Base-by-base conservation (phyloP, 2,329 filamentous ascomycete genomes). In the Colletotrichum gigasporum region DNA sequence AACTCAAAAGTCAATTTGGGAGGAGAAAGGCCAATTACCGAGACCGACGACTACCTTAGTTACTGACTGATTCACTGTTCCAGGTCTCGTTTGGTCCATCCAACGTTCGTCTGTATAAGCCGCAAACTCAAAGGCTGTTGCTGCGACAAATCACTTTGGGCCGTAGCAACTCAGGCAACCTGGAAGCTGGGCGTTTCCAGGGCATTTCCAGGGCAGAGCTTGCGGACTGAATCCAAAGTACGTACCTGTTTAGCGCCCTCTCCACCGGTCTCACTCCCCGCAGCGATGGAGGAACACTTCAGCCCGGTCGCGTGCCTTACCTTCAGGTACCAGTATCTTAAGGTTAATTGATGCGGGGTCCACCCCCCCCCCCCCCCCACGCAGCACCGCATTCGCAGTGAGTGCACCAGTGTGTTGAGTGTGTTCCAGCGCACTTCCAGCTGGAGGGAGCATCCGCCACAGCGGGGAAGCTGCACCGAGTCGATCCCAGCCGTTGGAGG, bases 281-380 rank as follows among this genome's bases (percentile, higher is more conserved):
- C n/a, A n/a, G n/a, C n/a, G n/a, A n/a, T n/a, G n/a, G n/a, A n/a
- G n/a, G n/a, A n/a, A n/a, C n/a, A n/a, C n/a, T n/a, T n/a, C n/a
- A n/a, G n/a, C n/a, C n/a, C n/a, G n/a, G n/a, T n/a, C n/a, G n/a
- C n/a, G n/a, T n/a, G n/a, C n/a, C n/a, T n/a, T n/a, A n/a, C n/a
- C n/a, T n/a, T n/a, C n/a, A n/a, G n/a, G n/a, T n/a, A n/a, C 11
- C 18, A 39, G 20, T 6, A n/a, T n/a, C 24, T 51, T 28, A 47
- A 63, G 45, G 37, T 52, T 59, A 63, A 59, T 47, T 39, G 54
- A 18, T 52, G 60, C 54, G 60, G 60, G 60, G 60, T 58, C 28
- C 5, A 28, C 20, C 35, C 51, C 50, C 48, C 20, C 14, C n/a
- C n/a, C n/a, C n/a, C n/a, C 30, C 12, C 30, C 30, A 34, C 12